Evolutionary conservation across 495 filamentous ascomycete species (phyloP).

Genomic region (Penicillium diatomitis): DNA sequence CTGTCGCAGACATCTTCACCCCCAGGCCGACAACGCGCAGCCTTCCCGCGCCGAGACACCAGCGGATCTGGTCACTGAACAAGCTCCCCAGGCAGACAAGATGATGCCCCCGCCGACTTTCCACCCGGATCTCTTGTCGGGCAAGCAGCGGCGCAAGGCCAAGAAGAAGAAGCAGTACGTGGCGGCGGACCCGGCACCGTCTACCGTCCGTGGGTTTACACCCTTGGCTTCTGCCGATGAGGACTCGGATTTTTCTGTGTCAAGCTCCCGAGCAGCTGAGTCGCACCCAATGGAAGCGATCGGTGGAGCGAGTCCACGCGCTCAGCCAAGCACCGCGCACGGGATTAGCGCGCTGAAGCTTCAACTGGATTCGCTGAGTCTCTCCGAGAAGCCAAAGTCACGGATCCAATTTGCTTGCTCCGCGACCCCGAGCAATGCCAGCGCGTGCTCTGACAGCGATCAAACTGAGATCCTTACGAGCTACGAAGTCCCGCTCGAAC

Average conservation of each 20-base stretch:
- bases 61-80: slow-evolving; percentile 12
- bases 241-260: slow-evolving; percentile 63
- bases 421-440: slow-evolving; percentile 43
- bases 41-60: slow-evolving; percentile 15
- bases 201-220: slow-evolving; percentile 75
- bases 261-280: slow-evolving; percentile 38
- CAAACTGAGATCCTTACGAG: slow-evolving; percentile 54
- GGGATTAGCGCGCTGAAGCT: slow-evolving; percentile 73
- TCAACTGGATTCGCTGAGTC: slow-evolving; percentile 61
- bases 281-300: slow-evolving; percentile 18
- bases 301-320: slow-evolving; percentile 41
- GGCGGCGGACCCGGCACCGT: slow-evolving; percentile 52
- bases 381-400: slow-evolving; percentile 32
- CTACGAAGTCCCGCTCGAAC: slow-evolving; percentile 81
- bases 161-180: slow-evolving; percentile 44
- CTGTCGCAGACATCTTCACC: slow-evolving; percentile 38
- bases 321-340: slow-evolving; percentile 50
- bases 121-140: slow-evolving; percentile 18
- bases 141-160: slow-evolving; percentile 30
- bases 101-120: slow-evolving; percentile 16
- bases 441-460: slow-evolving; percentile 47
- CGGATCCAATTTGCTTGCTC: slow-evolving; percentile 29
- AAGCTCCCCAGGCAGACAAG: slow-evolving; percentile 3
- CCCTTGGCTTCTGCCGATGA: slow-evolving; percentile 78
- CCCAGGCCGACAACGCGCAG: slow-evolving; percentile 32